phyloP scores from a whole-genome alignment of 2,329 filamentous ascomycete genomes.

The Alternaria angustiovoidea region DNA sequence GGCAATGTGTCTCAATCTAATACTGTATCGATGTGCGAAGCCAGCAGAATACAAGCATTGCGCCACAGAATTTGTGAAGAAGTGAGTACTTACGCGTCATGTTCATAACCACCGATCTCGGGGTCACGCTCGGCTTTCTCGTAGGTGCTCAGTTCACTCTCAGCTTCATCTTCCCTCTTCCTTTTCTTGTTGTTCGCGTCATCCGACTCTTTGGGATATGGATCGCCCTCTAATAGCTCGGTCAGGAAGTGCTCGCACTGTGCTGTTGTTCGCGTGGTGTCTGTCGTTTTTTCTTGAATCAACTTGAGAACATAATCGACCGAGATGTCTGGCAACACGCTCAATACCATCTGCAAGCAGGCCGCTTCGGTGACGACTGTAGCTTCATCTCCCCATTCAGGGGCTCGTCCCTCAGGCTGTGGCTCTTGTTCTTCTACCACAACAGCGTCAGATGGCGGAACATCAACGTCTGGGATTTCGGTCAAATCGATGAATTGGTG shows the following conservation, averaged over 20 bases:
- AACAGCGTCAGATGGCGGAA: constrained; percentile 22
- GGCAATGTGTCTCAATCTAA: not conserved
- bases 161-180: constrained; percentile 36
- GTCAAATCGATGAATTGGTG: constrained; percentile 32
- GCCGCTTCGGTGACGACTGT: constrained; percentile 31
- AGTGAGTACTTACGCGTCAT: constrained; percentile 41
- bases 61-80: not conserved
- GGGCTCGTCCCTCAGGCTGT: not conserved
- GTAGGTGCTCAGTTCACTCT: constrained; percentile 32
- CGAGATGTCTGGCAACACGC: constrained; percentile 47
- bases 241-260: constrained; percentile 41
- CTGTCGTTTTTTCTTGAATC: constrained; percentile 34
- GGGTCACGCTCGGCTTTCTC: constrained; percentile 30
- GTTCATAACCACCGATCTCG: constrained; percentile 22
- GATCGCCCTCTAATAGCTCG: constrained; percentile 40
- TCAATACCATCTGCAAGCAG: constrained; percentile 44
- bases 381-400: not conserved
- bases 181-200: constrained; percentile 40
- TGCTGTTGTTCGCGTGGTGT: constrained; percentile 28
- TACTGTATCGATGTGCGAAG: not conserved
- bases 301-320: constrained; percentile 40
- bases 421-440: not conserved
- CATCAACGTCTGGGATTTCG: constrained; percentile 33
- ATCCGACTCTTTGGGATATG: constrained; percentile 47
- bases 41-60: not conserved